phyloP scores from a whole-genome alignment of 2,329 filamentous ascomycete genomes.

The Aspergillus chevalieri region DNA sequence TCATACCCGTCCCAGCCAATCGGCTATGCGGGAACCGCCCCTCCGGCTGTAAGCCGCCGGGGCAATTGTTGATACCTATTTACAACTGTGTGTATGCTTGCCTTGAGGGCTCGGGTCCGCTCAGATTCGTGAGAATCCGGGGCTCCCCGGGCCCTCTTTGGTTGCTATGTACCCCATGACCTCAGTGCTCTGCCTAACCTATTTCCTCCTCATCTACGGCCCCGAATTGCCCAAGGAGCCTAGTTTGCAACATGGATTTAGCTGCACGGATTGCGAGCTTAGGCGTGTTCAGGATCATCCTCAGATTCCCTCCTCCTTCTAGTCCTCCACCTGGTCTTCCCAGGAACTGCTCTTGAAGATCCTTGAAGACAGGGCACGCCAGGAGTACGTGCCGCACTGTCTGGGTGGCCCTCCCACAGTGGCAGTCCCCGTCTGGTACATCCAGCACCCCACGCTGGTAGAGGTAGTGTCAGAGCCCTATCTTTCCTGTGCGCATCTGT shows the following conservation, averaged over 20 bases:
- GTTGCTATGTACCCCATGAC: slow-evolving; percentile 1
- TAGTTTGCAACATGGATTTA: slow-evolving; percentile 8
- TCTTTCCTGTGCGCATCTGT: slow-evolving; percentile 9
- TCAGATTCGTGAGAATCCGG: not conserved
- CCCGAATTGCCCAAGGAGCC: slow-evolving; percentile 9
- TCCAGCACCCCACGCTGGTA: slow-evolving; percentile 5
- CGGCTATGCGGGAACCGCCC: not conserved
- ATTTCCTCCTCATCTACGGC: slow-evolving; percentile 2
- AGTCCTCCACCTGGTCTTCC: slow-evolving; percentile 2
- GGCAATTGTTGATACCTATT: not conserved
- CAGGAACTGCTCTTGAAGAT: slow-evolving; percentile 5
- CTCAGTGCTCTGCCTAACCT: slow-evolving; percentile 3
- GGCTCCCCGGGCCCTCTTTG: not conserved
- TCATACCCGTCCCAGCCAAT: slow-evolving; percentile 1
- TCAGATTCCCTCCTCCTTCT: slow-evolving; percentile 4
- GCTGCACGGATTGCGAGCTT: slow-evolving; percentile 6
- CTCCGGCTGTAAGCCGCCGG: not conserved
- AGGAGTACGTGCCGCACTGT: slow-evolving; percentile 6
- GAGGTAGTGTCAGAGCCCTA: slow-evolving; percentile 7
- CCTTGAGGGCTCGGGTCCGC: not conserved
- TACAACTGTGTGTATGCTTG: not conserved
- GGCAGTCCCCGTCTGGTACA: slow-evolving; percentile 4
- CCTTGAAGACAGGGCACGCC: slow-evolving; percentile 1
- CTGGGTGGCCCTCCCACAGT: slow-evolving; percentile 5
- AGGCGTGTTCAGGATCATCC: slow-evolving; percentile 4